Base-by-base conservation (phyloP, 768 basidiomycete species). In the Suillus discolor region DNA sequence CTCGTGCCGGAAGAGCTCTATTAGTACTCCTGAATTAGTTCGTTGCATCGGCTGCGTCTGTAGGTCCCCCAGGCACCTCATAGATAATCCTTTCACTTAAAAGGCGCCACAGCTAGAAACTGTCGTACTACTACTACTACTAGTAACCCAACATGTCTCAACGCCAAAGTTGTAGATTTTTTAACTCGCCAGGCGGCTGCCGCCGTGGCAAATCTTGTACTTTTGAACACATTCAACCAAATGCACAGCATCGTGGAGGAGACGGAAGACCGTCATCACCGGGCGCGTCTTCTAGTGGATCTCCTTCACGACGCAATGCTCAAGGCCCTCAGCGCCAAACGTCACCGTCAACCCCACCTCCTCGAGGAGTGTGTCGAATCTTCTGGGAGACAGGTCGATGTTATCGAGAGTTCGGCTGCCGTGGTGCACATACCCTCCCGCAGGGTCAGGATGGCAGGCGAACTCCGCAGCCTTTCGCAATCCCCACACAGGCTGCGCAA, bases 321-420 rank as follows among this genome's bases (percentile, higher is more conserved):
- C 71, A 54, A 45, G 25, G 39, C 49, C 66, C 38, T 28, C 62
- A 13, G 65, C 63, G 28, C 81, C 82, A 4, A 18, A 41, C 3
- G 6, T 28, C 18, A 18, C 38, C 38, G 1, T 59, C 57, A 41
- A 6, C 25, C 25, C 66, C 36, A 25, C 11, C 62, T n/a, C 74
- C 76, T 53, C 67, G 62, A n/a, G 84, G 84, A 2, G 74, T 78
- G 9, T 88, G 87, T 73, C 73, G 67, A 31, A 82, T 73, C 67
- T 88, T 75, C 69, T 87, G 84, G 84, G 72, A 77, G 1, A 73
- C 68, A 0, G 87, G 85, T 12, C 73, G 66, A 49, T 88, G 87
- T 72, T 78, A 68, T n/a, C 71, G 72, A 16, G 83, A 81, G 55
- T 85, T 83, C 62, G 69, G 70, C 1, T 88, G 87, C 72, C 75